Evolutionary conservation across 108 stramenopile genomes (phyloP).

Genomic region (Schizochytrium sp.): DNA sequence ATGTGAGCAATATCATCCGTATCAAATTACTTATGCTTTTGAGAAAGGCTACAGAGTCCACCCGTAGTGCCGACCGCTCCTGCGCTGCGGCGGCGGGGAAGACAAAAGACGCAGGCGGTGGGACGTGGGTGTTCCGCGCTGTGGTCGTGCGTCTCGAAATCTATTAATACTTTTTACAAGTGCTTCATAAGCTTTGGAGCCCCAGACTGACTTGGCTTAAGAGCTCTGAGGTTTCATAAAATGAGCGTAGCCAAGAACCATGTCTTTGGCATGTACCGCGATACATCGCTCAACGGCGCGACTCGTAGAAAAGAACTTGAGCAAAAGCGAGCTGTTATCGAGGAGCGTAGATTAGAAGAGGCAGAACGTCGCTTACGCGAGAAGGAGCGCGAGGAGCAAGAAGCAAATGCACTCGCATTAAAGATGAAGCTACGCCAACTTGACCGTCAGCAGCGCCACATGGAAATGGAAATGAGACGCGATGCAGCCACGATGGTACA

Average conservation of each 20-base stretch:
- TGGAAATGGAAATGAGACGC: slow-evolving; percentile 25
- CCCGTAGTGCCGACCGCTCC: too few relatives aligned
- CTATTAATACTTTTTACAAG: too few relatives aligned
- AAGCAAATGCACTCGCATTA: background rate
- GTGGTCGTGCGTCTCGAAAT: too few relatives aligned
- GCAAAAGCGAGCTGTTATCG: slow-evolving; percentile 3
- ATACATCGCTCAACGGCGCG: slow-evolving; percentile 43
- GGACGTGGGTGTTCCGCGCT: too few relatives aligned
- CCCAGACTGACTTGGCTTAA: too few relatives aligned
- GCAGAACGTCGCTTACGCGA: slow-evolving; percentile 11
- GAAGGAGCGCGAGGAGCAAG: slow-evolving; percentile 37
- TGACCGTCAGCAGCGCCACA: slow-evolving; percentile 16
- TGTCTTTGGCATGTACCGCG: slow-evolving; percentile 51
- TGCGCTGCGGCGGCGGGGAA: too few relatives aligned
- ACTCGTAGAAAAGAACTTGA: background rate
- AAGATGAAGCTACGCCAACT: slow-evolving; percentile 11
- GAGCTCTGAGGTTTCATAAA: too few relatives aligned
- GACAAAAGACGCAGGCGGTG: too few relatives aligned
- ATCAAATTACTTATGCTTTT: too few relatives aligned
- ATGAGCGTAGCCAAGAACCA: slow-evolving; percentile 33
- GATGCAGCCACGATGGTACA: background rate
- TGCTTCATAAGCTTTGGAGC: too few relatives aligned
- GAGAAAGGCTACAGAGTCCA: too few relatives aligned
- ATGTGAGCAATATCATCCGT: too few relatives aligned
- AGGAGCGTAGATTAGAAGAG: background rate